These are phyloP conservation scores for Pythium folliculosum DNA, from an alignment of 352 stramenopile genomes.

Conservation along the genomic window DNA sequence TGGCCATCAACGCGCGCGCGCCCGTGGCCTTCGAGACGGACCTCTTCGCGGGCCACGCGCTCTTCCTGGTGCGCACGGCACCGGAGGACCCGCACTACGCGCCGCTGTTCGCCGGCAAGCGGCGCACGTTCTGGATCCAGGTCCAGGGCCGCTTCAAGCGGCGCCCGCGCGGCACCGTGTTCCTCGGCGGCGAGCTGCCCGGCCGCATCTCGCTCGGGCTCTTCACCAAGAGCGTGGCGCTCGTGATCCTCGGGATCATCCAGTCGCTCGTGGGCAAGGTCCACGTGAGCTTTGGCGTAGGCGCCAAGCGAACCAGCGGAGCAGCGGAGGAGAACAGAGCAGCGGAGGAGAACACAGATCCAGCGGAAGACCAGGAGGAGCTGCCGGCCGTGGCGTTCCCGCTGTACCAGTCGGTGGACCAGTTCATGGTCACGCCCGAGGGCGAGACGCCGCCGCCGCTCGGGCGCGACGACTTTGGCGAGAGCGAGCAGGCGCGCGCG, in stretches of 20 bases:
- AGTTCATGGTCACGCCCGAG: constrained; percentile 69
- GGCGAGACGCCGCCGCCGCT: constrained; percentile 55
- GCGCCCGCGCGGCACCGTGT: constrained; percentile 53
- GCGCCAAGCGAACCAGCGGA: background rate
- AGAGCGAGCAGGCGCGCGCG: constrained; percentile 47
- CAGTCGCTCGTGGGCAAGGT: constrained; percentile 62
- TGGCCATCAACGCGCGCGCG: constrained; percentile 60
- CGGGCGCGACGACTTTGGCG: constrained; percentile 61
- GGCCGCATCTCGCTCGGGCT: constrained; percentile 60
- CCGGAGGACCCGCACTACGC: constrained; percentile 56
- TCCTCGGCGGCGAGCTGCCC: constrained; percentile 74
- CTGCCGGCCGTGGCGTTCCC: constrained; percentile 73
- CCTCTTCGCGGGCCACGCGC: constrained; percentile 74
- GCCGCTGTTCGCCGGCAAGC: constrained; percentile 59
- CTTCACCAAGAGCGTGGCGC: constrained; percentile 75
- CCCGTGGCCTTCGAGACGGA: constrained; percentile 86
- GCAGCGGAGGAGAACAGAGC: too few species aligned
- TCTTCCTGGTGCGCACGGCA: constrained; percentile 82
- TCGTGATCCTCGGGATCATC: constrained; percentile 80
- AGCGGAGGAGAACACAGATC: too few species aligned
- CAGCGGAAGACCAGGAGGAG: too few species aligned
- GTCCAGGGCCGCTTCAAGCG: constrained; percentile 85
- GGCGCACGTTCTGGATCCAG: constrained; percentile 88
- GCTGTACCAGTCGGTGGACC: constrained; percentile 78
- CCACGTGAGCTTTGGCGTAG: constrained; percentile 71